A percentile compares a stretch with the other conserved stretches of the same genome.
These are phyloP conservation scores for Helianthus tuberosus DNA, from an alignment of 129 eudicot genomes.

Conservation along the genomic window DNA sequence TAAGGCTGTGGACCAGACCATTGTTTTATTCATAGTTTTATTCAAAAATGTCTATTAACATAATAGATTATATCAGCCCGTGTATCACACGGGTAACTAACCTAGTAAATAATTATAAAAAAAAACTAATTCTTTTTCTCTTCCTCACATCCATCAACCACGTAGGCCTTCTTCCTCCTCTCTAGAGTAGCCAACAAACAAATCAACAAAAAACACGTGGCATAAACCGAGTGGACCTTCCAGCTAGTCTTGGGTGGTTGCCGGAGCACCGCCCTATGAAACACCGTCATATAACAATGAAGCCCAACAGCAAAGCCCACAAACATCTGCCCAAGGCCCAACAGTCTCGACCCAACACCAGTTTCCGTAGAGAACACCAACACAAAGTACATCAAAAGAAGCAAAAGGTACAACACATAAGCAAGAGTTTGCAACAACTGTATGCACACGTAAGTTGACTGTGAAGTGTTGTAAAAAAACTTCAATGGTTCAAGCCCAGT, in stretches of 20 bases:
- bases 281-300: slow-evolving; percentile 91
- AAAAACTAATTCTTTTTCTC: slow-evolving; percentile 50
- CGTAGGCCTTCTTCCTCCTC: slow-evolving; percentile 85
- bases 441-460: slow-evolving; percentile 80
- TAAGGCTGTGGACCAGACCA: no score
- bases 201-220: slow-evolving; percentile 86
- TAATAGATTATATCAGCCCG: no score
- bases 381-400: slow-evolving; percentile 77
- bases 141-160: slow-evolving; percentile 82
- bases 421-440: slow-evolving; percentile 83
- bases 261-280: slow-evolving; percentile 74
- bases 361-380: slow-evolving; percentile 80
- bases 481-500: slow-evolving; percentile 88
- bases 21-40: no score
- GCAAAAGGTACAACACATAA: slow-evolving; percentile 83
- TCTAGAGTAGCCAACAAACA: slow-evolving; percentile 77
- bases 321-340: slow-evolving; percentile 82
- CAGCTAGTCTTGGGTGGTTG: slow-evolving; percentile 88
- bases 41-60: no score
- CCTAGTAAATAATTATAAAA: neutral
- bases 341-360: slow-evolving; percentile 46
- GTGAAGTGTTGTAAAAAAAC: slow-evolving; percentile 87
- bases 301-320: slow-evolving; percentile 93
- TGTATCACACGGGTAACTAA: no score
- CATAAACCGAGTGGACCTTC: slow-evolving; percentile 79